These are phyloP conservation scores for Mycena epipterygia DNA, from an alignment of 768 basidiomycete species.

Conservation along the genomic window DNA sequence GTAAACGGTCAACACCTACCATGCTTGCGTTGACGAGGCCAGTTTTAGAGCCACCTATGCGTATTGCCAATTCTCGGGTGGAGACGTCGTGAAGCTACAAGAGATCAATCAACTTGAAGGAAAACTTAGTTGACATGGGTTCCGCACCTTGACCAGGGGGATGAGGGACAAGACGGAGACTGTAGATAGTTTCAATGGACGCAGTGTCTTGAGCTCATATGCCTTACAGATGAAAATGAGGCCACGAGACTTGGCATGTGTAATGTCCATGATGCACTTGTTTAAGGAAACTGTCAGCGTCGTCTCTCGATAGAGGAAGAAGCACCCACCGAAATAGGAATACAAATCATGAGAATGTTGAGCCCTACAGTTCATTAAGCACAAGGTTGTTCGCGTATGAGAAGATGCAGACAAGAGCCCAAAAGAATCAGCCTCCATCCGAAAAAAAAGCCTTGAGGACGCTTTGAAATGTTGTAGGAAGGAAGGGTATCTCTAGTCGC, in stretches of 20 bases:
- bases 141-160: constrained; percentile 47
- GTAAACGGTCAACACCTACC: constrained; percentile 56
- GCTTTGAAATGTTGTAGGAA: background rate
- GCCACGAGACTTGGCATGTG: constrained; percentile 17
- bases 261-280: constrained; percentile 23
- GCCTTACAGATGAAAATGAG: constrained; percentile 26
- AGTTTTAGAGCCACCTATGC: constrained; percentile 83
- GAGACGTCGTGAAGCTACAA: constrained; percentile 82
- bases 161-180: constrained; percentile 68
- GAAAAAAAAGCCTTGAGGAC: background rate
- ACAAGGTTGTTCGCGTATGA: background rate
- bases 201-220: background rate
- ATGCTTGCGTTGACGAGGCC: constrained; percentile 87
- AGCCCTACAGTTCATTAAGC: constrained; percentile 10
- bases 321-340: constrained; percentile 20
- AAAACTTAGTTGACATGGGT: background rate
- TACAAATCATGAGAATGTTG: constrained; percentile 31
- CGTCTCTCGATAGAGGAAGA: background rate
- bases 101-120: background rate
- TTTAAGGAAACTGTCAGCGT: background rate
- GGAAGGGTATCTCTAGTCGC: constrained; percentile 2
- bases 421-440: constrained; percentile 23
- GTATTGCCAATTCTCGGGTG: constrained; percentile 78
- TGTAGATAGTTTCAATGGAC: constrained; percentile 33
- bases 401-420: constrained; percentile 28